phyloP scores from a whole-genome alignment of 2,329 filamentous ascomycete species.

The Neopestalotiopsis rosae region DNA sequence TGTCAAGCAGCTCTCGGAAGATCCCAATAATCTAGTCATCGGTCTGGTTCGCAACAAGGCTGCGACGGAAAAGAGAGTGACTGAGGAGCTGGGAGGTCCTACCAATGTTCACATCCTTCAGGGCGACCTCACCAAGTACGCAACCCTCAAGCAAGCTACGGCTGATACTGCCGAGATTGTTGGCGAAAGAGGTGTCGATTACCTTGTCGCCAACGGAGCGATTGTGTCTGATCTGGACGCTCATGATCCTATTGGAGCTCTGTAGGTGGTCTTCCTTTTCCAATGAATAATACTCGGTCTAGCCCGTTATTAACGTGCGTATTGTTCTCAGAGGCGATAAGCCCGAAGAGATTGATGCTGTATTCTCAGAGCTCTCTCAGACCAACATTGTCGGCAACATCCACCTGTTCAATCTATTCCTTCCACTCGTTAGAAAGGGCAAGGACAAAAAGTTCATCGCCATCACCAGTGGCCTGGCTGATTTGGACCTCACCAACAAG shows the following conservation, averaged over 20 bases:
- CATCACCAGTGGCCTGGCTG: conserved; percentile 53
- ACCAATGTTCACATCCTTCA: conserved; percentile 52
- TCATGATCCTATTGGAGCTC: conserved; percentile 34
- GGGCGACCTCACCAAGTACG: conserved; percentile 48
- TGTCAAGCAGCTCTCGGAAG: conserved; percentile 48
- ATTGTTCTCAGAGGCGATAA: not conserved
- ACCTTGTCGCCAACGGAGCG: conserved; percentile 25
- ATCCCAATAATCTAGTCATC: conserved; percentile 49
- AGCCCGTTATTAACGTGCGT: too few relatives aligned
- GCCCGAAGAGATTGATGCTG: conserved; percentile 19
- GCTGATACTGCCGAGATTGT: conserved; percentile 9
- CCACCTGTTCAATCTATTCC: conserved; percentile 55
- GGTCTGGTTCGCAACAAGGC: conserved; percentile 54
- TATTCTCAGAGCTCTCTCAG: conserved; percentile 25
- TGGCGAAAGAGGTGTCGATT: conserved; percentile 11
- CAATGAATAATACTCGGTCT: too few relatives aligned
- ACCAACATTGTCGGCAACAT: conserved; percentile 57
- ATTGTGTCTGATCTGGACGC: conserved; percentile 34
- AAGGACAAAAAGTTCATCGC: conserved; percentile 56
- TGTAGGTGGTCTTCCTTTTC: conserved; percentile 44
- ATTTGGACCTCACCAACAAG: conserved; percentile 37
- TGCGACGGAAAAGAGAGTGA: conserved; percentile 48
- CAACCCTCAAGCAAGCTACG: conserved; percentile 37
- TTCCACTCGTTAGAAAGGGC: conserved; percentile 56
- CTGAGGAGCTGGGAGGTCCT: conserved; percentile 41